Conservation (phyloP, 768 basidiomycete species). For the Bullera alba region DNA sequence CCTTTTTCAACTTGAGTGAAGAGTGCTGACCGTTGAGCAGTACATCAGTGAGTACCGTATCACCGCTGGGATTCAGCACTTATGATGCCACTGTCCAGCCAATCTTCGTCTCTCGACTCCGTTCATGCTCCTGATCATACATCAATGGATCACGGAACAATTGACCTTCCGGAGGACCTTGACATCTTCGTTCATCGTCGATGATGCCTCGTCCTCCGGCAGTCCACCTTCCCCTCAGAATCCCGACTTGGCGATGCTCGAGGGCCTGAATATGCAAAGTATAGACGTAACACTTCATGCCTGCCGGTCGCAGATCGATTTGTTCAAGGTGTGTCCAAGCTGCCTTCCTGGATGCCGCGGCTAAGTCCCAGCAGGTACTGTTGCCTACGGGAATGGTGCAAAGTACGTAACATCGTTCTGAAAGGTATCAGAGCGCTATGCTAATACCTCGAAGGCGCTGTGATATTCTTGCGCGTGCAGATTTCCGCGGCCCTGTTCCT, state of each 20-base stretch:
- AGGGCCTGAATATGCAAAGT: slow-evolving; percentile 20
- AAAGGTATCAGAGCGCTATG: too few relatives aligned
- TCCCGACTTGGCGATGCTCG: slow-evolving; percentile 10
- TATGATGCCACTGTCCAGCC: slow-evolving; percentile 2
- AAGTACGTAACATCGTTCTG: slow-evolving; percentile 14
- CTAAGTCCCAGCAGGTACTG: slow-evolving; percentile 2
- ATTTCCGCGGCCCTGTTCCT: slow-evolving; percentile 19
- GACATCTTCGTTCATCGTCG: slow-evolving; percentile 7
- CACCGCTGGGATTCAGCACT: background rate
- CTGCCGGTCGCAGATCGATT: slow-evolving; percentile 15
- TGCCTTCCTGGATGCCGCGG: background rate
- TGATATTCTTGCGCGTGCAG: slow-evolving; percentile 16
- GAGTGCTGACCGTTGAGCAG: background rate
- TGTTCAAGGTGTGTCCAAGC: slow-evolving; percentile 21
- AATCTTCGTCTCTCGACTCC: slow-evolving; percentile 21
- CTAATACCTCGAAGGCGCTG: slow-evolving; percentile 6
- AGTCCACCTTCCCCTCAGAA: background rate
- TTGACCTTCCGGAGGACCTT: slow-evolving; percentile 16
- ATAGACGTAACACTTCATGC: slow-evolving; percentile 16
- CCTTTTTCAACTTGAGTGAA: background rate
- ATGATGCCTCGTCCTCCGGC: background rate
- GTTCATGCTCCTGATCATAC: slow-evolving; percentile 22
- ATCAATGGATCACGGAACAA: slow-evolving; percentile 20
- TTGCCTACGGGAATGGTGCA: slow-evolving; percentile 25
- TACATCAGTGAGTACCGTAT: slow-evolving; percentile 3